These are phyloP conservation scores for Penicillium desertorum DNA, from an alignment of 495 filamentous ascomycete species.

Conservation along the genomic window DNA sequence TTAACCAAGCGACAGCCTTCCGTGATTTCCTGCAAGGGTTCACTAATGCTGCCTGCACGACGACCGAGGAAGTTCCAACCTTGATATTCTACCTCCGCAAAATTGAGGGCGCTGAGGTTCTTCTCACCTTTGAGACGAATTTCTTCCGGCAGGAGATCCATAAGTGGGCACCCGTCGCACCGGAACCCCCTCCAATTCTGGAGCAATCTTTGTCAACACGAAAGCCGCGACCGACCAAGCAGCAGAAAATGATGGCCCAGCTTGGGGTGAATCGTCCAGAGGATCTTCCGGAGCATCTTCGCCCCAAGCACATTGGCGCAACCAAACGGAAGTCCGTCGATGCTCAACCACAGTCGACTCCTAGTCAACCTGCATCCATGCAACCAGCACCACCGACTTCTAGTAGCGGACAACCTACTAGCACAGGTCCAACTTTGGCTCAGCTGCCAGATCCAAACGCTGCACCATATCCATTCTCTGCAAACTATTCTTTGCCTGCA, in stretches of 20 bases:
- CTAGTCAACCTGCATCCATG: slow-evolving; percentile 25
- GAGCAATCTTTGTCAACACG: slow-evolving; percentile 88
- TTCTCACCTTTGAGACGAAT: slow-evolving; percentile 90
- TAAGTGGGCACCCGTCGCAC: slow-evolving; percentile 92
- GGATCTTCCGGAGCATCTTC: slow-evolving; percentile 76
- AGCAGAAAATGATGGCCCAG: slow-evolving; percentile 91
- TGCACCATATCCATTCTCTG: slow-evolving; percentile 43
- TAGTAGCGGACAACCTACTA: slow-evolving; percentile 25
- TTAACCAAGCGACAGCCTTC: slow-evolving; percentile 80
- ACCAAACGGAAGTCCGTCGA: slow-evolving; percentile 49
- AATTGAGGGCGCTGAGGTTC: slow-evolving; percentile 95
- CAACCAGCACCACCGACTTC: slow-evolving; percentile 33
- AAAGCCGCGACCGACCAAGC: slow-evolving; percentile 94
- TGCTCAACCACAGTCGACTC: slow-evolving; percentile 20
- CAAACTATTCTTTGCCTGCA: slow-evolving; percentile 40
- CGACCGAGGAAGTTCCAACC: slow-evolving; percentile 79
- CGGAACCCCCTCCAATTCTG: slow-evolving; percentile 74
- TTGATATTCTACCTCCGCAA: slow-evolving; percentile 98
- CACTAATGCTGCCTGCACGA: slow-evolving; percentile 77
- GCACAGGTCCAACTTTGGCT: slow-evolving; percentile 37
- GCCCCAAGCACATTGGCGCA: slow-evolving; percentile 68
- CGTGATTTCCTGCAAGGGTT: slow-evolving; percentile 75
- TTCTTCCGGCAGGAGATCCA: slow-evolving; percentile 96
- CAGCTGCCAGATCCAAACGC: slow-evolving; percentile 35
- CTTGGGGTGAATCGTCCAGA: slow-evolving; percentile 85